These are phyloP conservation scores for Talaromyces marneffei DNA, from an alignment of 2,329 filamentous ascomycete genomes.

Conservation along the genomic window DNA sequence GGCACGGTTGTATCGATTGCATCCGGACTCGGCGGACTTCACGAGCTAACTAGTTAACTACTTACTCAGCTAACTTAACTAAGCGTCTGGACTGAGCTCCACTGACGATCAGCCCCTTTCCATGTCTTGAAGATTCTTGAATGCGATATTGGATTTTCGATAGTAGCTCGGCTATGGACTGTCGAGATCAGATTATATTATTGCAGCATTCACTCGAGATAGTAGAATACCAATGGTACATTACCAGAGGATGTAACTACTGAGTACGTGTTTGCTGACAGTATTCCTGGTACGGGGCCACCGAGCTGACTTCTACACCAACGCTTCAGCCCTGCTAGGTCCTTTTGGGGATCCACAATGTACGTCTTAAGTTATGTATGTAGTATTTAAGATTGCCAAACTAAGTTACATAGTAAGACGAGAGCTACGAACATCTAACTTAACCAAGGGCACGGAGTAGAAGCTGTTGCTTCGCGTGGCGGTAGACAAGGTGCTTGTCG, in stretches of 20 bases:
- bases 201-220: background rate
- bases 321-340: background rate
- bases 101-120: conserved; percentile 1
- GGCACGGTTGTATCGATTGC: background rate
- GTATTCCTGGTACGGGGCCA: conserved; percentile 6
- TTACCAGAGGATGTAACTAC: background rate
- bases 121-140: background rate
- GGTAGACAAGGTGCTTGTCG: background rate
- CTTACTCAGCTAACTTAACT: background rate
- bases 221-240: background rate
- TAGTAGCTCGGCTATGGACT: background rate
- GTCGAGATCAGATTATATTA: background rate
- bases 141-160: background rate
- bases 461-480: background rate
- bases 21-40: background rate
- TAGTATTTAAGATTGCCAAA: background rate
- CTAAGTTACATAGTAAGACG: too few species aligned
- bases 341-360: background rate
- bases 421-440: too few species aligned
- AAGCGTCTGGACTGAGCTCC: background rate
- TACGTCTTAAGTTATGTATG: background rate
- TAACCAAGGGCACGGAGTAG: too few species aligned
- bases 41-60: too few species aligned
- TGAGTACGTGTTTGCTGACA: background rate
- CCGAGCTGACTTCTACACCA: background rate